Conservation (phyloP, 2,329 filamentous ascomycete species). For the Mycocentrospora acerina region DNA sequence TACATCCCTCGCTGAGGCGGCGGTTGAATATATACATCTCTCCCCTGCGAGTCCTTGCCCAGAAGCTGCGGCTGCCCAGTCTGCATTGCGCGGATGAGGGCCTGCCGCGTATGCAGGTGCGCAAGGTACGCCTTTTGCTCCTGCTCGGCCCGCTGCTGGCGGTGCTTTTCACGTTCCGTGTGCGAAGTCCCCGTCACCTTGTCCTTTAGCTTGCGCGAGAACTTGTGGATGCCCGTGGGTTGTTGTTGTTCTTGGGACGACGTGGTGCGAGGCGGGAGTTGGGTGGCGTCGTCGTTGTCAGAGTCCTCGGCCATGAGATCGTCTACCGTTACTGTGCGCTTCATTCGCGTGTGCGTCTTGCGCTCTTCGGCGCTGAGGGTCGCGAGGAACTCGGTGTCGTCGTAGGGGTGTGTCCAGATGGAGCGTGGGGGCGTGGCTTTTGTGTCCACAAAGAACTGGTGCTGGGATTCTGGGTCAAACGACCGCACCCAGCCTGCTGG, state of each 20-base stretch:
- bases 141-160: conserved; percentile 50
- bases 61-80: conserved; percentile 60
- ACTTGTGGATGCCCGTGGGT: conserved; percentile 44
- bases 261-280: conserved; percentile 7
- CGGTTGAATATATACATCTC: conserved; percentile 61
- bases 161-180: conserved; percentile 52
- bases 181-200: conserved; percentile 60
- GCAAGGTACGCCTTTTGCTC: conserved; percentile 56
- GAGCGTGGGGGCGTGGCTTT: conserved; percentile 55
- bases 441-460: conserved; percentile 67
- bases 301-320: conserved; percentile 49
- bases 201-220: conserved; percentile 62
- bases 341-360: conserved; percentile 46
- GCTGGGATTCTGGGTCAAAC: conserved; percentile 55
- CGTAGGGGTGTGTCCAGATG: conserved; percentile 64
- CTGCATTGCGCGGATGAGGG: conserved; percentile 53
- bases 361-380: conserved; percentile 53
- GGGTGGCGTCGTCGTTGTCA: conserved; percentile 31
- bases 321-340: conserved; percentile 42
- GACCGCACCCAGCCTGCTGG: conserved; percentile 60
- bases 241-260: conserved; percentile 12
- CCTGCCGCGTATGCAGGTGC: conserved; percentile 53
- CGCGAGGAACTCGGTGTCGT: conserved; percentile 57
- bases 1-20: conserved; percentile 51
- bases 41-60: conserved; percentile 55